Base-by-base conservation (phyloP, 352 stramenopile genomes). In the Stramenopiles sp. region DNA sequence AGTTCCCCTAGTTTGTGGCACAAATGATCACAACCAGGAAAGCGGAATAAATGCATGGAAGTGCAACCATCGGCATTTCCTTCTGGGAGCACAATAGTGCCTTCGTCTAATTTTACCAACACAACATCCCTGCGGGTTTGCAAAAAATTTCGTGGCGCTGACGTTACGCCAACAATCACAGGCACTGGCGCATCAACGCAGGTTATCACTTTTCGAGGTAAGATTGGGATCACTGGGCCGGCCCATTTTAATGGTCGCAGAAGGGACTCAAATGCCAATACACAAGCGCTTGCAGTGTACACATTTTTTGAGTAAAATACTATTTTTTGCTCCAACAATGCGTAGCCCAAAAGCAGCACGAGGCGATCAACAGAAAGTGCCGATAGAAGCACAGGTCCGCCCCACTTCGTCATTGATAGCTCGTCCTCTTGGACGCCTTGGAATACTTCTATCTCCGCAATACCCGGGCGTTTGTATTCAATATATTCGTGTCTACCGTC, bases 121-220 rank as follows among this genome's bases (percentile, higher is more conserved):
- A n/a, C n/a, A n/a, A n/a, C n/a, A n/a, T n/a, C n/a, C n/a, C n/a
- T n/a, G n/a, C n/a, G n/a, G n/a, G n/a, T n/a, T n/a, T 74, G 75
- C 49, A 35, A 37, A 0, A 76, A 75, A 43, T 78, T 31, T 3
- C 68, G 69, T 37, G 75, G 75, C 68, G 76, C 18, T 25, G 68
- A 76, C 48, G 32, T 33, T 1, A 78, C 75, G 1, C 75, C 75
- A 18, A 78, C 32, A 31, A 78, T 37, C 1, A 78, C 48, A 1
- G 75, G 75, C 34, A 78, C 75, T 36, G 75, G 75, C 1, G 68
- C 69, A 25, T 78, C 75, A 37, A 78, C 68, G 75, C 76, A 78
- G 2, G 73, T 71, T 4, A 43, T 30, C 3, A 78, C 30, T 1
- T 74, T 49, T 6, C 33, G 35, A 1, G 75, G 75, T 25, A 78